Evolutionary conservation across 1,284 basidiomycete species (phyloP), one percentile per base, ranked within the genome.

Genomic region (Ceratobasidium sp.): DNA sequence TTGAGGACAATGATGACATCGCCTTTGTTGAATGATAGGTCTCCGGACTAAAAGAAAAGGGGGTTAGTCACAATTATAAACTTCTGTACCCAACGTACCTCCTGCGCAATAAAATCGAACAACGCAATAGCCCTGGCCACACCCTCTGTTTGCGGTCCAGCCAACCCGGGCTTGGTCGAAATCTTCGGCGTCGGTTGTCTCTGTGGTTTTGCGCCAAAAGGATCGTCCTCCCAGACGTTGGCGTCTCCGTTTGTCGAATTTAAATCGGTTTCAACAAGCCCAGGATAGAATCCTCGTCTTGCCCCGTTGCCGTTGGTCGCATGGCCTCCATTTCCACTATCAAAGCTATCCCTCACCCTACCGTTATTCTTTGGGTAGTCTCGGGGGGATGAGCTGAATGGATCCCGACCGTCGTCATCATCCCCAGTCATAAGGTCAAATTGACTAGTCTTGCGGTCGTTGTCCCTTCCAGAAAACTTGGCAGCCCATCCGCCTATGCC

Each of bases 11-110:
- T 87, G 75, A 98, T 91, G 20, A 96, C 88, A 79, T 97, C 91
- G 0, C 94, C 94, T 82, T 92, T 94, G n/a, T 85, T 87, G 82
- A 98, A 94, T 0, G 92, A 91, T 54, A 98, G 82, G 84, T 98
- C 96, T 1, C 93, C 95, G 13, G 86, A 80, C 91, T 94, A 78
- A n/a, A 77, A 74, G 75, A 23, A 65, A 28, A 61, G 35, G 47
- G 26, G 42, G 65, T 58, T 68, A 76, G 63, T 68, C 11, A 60
- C 61, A 65, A 2, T 15, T 20, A 49, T 31, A 58, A 45, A n/a
- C 45, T 42, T 10, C n/a, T 42, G 13, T 23, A n/a, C 33, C 23
- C 5, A 76, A 81, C 85, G 64, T 79, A 91, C 89, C 86, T 94
- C 90, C 6, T 91, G 87, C 7, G 92, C 92, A 58, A 87, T 83